A percentile compares a stretch with the other conserved stretches of the same genome.
These are phyloP conservation scores for Cordyceps cicadae DNA, from an alignment of 2,329 filamentous ascomycete species.

Conservation along the genomic window DNA sequence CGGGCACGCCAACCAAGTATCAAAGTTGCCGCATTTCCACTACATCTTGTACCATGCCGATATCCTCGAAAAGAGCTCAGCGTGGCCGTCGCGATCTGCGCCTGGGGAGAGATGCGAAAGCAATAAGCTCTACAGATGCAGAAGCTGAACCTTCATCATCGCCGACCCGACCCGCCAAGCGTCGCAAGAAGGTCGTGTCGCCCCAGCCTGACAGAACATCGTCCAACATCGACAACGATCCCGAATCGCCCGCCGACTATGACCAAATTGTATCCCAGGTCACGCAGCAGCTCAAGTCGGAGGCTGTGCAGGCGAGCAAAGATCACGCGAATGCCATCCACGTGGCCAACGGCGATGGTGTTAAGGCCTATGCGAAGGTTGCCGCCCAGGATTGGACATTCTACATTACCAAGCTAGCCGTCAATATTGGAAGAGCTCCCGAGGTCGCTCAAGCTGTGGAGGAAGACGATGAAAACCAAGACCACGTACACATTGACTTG, in stretches of 20 bases:
- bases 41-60: conserved; percentile 24
- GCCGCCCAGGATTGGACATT: conserved; percentile 77
- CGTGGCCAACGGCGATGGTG: conserved; percentile 51
- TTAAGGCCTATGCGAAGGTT: conserved; percentile 74
- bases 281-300: conserved; percentile 41
- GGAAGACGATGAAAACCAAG: conserved; percentile 37
- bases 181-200: conserved; percentile 45
- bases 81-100: conserved; percentile 32
- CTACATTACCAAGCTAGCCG: conserved; percentile 66
- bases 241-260: conserved; percentile 38
- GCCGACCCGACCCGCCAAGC: conserved; percentile 54
- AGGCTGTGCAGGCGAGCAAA: conserved; percentile 49
- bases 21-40: neutral
- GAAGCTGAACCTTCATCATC: conserved; percentile 50
- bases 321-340: conserved; percentile 58
- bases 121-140: conserved; percentile 18
- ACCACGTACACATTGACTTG: conserved; percentile 74
- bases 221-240: conserved; percentile 22
- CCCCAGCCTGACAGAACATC: conserved; percentile 13
- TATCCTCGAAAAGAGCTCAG: conserved; percentile 29
- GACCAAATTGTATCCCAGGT: conserved; percentile 50
- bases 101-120: conserved; percentile 25
- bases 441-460: conserved; percentile 37
- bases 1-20: neutral
- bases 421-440: conserved; percentile 67